Evolutionary conservation across 2,329 filamentous ascomycete species (phyloP).

Genomic region (Penicillium sp.): DNA sequence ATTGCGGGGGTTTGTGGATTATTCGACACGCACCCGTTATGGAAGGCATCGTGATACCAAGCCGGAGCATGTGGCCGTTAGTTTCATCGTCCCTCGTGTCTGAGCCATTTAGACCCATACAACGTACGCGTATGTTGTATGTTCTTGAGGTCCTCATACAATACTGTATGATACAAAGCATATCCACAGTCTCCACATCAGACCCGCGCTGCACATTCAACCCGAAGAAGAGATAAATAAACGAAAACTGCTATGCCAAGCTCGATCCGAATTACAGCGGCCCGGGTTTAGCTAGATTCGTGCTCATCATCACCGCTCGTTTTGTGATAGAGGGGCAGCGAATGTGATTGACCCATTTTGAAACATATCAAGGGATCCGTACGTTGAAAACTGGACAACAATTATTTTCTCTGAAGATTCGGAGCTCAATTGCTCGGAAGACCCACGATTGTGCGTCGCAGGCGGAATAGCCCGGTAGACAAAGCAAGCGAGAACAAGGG

Average conservation of each 20-base stretch:
- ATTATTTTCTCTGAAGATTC: not conserved
- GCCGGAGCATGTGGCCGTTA: not conserved
- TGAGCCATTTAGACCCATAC: not conserved
- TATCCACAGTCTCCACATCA: conserved; percentile 3
- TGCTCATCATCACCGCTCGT: not conserved
- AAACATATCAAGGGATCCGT: not conserved
- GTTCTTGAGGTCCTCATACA: not conserved
- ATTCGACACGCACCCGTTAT: not conserved
- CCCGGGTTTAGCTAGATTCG: not conserved
- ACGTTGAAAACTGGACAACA: not conserved
- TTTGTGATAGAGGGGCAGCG: not conserved
- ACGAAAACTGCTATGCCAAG: not conserved
- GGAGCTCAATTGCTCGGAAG: not conserved
- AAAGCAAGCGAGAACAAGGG: not conserved
- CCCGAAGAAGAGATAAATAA: not conserved
- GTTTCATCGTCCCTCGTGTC: not conserved
- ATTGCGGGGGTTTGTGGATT: conserved; percentile 5
- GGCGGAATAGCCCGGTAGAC: not conserved
- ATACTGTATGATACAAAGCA: not conserved
- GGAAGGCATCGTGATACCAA: not conserved
- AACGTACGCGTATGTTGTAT: too few species aligned
- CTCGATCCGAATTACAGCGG: not conserved
- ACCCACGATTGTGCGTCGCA: not conserved
- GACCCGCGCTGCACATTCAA: not conserved
- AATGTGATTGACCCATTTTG: not conserved